A percentile compares a stretch with the other conserved stretches of the same genome.
Evolutionary conservation across 805 yeast genomes (phyloP).

Genomic region (Starmera dryadoides): DNA sequence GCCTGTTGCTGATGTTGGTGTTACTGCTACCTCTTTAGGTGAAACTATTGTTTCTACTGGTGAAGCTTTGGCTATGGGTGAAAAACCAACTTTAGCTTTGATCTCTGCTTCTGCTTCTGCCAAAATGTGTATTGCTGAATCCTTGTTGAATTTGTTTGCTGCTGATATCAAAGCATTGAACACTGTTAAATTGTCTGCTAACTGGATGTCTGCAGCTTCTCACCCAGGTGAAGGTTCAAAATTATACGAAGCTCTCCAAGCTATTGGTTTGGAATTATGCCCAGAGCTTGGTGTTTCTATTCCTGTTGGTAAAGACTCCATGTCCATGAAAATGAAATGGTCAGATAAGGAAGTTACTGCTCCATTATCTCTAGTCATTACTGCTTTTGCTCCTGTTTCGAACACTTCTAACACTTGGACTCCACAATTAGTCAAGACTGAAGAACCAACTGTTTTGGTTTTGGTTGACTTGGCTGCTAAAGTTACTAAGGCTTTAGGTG

Average conservation of each 20-base stretch:
- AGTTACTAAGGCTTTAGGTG: constrained; percentile 63
- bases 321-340: constrained; percentile 99
- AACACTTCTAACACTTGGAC: constrained; percentile 93
- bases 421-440: constrained; percentile 56
- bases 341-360: constrained; percentile 85
- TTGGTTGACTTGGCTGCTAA: constrained; percentile 71
- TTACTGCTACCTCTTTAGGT: constrained; percentile 86
- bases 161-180: constrained; percentile 77
- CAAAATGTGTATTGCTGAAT: constrained; percentile 92
- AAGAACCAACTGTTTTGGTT: constrained; percentile 55
- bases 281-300: constrained; percentile 87
- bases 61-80: constrained; percentile 98
- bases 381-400: constrained; percentile 85
- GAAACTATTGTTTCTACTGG: constrained; percentile 68
- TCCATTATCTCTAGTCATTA: constrained; percentile 86
- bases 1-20: constrained; percentile 98
- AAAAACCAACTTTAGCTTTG: constrained; percentile 84
- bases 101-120: constrained; percentile 89
- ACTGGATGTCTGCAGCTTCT: constrained; percentile 98
- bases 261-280: constrained; percentile 89
- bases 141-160: constrained; percentile 80
- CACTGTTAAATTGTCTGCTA: constrained; percentile 83
- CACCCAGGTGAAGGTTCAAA: constrained; percentile 94
- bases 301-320: constrained; percentile 98
- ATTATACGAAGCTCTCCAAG: constrained; percentile 93